Evolutionary conservation across 2,329 filamentous ascomycete genomes (phyloP).

Genomic region (Phialemoniopsis sp.): DNA sequence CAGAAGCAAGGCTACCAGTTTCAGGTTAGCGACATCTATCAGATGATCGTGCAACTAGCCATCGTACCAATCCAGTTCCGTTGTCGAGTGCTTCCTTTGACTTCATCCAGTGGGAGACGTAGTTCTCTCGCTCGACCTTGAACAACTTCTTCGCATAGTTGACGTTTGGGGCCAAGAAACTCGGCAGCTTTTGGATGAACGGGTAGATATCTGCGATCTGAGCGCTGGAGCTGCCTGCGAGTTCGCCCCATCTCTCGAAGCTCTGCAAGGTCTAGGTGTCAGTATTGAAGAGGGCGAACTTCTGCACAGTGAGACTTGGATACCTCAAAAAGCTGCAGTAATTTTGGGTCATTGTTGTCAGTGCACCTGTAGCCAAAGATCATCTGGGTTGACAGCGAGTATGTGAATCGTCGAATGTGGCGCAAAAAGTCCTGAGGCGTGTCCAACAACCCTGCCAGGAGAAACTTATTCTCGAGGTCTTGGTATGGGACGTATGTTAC

Average conservation of each 20-base stretch:
- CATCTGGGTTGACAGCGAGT: conserved; percentile 10
- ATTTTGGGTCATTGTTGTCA: conserved; percentile 6
- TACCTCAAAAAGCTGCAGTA: conserved; percentile 9
- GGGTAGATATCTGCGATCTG: conserved; percentile 12
- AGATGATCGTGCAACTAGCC: no score
- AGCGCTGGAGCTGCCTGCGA: no score
- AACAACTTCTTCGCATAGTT: conserved; percentile 37
- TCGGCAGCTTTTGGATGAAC: conserved; percentile 31
- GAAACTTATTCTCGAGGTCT: conserved; percentile 48
- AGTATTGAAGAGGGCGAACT: no score
- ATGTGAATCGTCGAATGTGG: conserved; percentile 11
- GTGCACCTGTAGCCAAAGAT: conserved; percentile 11
- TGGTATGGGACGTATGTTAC: conserved; percentile 50
- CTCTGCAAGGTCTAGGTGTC: conserved; percentile 1
- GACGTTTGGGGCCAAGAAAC: conserved; percentile 30
- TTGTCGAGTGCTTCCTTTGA: conserved; percentile 27
- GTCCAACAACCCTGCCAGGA: conserved; percentile 43
- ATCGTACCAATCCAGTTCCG: conserved; percentile 20
- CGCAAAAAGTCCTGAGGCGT: no score
- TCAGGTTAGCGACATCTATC: no score
- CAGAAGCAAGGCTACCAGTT: conserved; percentile 17
- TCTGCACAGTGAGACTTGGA: conserved; percentile 2
- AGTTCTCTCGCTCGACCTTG: conserved; percentile 33
- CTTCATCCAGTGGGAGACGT: conserved; percentile 32
- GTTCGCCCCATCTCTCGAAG: conserved; percentile 4